Percentiles rank a stretch among this genome's conserved stretches.
Evolutionary conservation across 768 basidiomycete genomes (phyloP).

Genomic region (Calocybe gangraenosa): DNA sequence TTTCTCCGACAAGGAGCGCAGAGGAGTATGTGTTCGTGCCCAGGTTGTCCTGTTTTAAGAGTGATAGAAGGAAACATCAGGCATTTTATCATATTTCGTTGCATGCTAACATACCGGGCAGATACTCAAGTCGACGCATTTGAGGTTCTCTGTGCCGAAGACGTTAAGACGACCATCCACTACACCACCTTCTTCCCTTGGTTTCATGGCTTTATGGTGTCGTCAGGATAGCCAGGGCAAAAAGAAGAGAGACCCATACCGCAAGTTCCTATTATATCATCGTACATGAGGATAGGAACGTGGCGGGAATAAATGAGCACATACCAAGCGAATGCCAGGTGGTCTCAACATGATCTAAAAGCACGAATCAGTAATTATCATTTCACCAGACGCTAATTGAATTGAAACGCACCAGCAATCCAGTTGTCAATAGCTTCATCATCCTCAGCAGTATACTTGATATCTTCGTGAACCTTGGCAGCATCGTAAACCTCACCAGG

Average conservation of each 20-base stretch:
- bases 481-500: conserved; percentile 52
- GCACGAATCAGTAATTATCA: no score
- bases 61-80: conserved; percentile 4
- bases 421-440: conserved; percentile 72
- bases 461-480: conserved; percentile 56
- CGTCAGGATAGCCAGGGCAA: not conserved
- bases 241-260: conserved; percentile 22
- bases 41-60: conserved; percentile 52
- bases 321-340: conserved; percentile 70
- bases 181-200: conserved; percentile 60
- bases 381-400: no score
- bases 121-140: conserved; percentile 65
- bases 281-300: not conserved
- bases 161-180: conserved; percentile 62
- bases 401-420: conserved; percentile 39
- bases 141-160: conserved; percentile 63
- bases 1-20: conserved; percentile 66
- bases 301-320: conserved; percentile 8
- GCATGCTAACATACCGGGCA: conserved; percentile 48
- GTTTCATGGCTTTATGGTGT: conserved; percentile 53
- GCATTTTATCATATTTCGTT: not conserved
- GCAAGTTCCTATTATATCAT: conserved; percentile 33
- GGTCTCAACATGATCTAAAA: conserved; percentile 62
- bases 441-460: conserved; percentile 64
- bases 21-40: conserved; percentile 74